Evolutionary conservation across 1,284 basidiomycete species (phyloP), one percentile per base, ranked within the genome.

Genomic region (Anthracocystis panici-leucophaei): DNA sequence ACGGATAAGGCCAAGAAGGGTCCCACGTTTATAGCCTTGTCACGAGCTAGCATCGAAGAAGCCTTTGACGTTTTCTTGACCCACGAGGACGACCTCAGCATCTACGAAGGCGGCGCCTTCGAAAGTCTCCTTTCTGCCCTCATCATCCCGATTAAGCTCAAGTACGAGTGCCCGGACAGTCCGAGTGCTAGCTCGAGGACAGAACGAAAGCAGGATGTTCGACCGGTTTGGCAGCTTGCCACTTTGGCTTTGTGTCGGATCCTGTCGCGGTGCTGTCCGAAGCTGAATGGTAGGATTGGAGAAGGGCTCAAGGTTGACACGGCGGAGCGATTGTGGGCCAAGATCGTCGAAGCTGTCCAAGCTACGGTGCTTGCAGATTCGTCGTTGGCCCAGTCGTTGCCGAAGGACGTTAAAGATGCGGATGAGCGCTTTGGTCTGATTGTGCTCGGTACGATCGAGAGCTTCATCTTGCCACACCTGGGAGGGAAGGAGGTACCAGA

Each of bases 341-440:
- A 92, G 80, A 87, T 94, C n/a, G 88, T 95, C 45, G 93, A 94
- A 71, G 91, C 92, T 3, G 93, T 94, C 86, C 87, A 89, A 20
- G 93, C 92, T 7, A 91, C 91, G 0, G 90, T 97, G 14, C 87
- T 93, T 1, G 93, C 94, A 4, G 94, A 97, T 77, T 92, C 91
- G 92, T 94, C 81, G 53, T 25, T 35, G 31, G 52, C 53, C 18
- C 64, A 91, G 90, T 77, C 89, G 89, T 23, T 81, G 56, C 42
- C 46, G 8, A 58, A 79, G 78, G 87, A 92, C 57, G 81, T 90
- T 0, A 86, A 91, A 3, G 90, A 91, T 12, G 88, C 88, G 0
- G 95, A 97, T 82, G 95, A 97, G 84, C 91, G 90, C 59, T 97
- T 96, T 81, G 93, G 97, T 75, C 89, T 94, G 2, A 88, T 59